phyloP scores from a whole-genome alignment of 805 yeast genomes.

The Teunomyces panamensis region DNA sequence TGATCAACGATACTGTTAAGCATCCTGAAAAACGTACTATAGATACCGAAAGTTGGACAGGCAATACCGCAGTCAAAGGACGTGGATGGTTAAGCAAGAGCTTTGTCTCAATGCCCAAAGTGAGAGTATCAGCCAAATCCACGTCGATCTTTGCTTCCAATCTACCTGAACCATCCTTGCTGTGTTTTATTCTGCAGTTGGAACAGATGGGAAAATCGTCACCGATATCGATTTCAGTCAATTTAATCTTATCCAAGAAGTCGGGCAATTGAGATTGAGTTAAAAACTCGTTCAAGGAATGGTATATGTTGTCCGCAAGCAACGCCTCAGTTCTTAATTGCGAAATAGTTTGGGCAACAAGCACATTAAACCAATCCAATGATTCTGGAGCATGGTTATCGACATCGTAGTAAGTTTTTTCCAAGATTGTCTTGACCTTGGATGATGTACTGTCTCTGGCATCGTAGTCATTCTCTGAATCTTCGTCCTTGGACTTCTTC shows the following conservation, averaged over 20 bases:
- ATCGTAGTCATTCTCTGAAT: neutral
- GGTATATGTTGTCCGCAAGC: constrained; percentile 77
- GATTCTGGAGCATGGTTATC: constrained; percentile 85
- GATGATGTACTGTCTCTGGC: constrained; percentile 12
- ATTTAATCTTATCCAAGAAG: constrained; percentile 70
- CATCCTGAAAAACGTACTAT: constrained; percentile 90
- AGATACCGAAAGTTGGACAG: constrained; percentile 80
- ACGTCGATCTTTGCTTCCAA: constrained; percentile 88
- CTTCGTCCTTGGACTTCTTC: constrained; percentile 14
- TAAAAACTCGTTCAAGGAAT: constrained; percentile 68
- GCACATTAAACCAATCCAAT: constrained; percentile 93
- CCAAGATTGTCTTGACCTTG: constrained; percentile 54
- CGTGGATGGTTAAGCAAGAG: constrained; percentile 78
- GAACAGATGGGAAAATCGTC: constrained; percentile 94
- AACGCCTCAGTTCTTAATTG: constrained; percentile 90
- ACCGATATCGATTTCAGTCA: constrained; percentile 89
- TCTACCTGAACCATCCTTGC: constrained; percentile 50
- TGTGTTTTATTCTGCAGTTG: constrained; percentile 77
- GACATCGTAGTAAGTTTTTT: constrained; percentile 90
- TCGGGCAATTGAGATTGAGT: constrained; percentile 67
- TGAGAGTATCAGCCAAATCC: constrained; percentile 80
- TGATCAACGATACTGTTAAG: constrained; percentile 68
- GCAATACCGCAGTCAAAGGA: constrained; percentile 81
- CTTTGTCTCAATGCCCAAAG: constrained; percentile 81
- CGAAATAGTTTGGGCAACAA: constrained; percentile 85